Percentiles rank a stretch among this genome's conserved stretches.
Evolutionary conservation across 495 filamentous ascomycete genomes (phyloP).

Genomic region (Podospora pseudocomata): DNA sequence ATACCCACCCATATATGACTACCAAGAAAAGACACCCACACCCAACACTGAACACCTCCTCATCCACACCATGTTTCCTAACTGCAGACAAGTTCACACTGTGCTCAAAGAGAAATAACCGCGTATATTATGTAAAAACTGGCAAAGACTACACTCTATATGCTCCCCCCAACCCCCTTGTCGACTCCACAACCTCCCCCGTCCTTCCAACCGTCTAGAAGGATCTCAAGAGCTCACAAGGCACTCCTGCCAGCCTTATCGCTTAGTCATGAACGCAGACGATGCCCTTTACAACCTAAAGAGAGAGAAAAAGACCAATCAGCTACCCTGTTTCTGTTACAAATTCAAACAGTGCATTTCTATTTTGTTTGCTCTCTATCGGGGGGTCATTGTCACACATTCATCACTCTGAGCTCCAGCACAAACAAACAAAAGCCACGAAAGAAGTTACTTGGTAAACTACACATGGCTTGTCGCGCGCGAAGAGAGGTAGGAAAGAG

Average conservation of each 20-base stretch:
- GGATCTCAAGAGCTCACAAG: background rate
- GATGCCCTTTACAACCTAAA: constrained; percentile 21
- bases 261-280: background rate
- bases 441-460: constrained; percentile 7
- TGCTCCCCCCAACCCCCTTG: background rate
- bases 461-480: constrained; percentile 1
- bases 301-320: constrained; percentile 16
- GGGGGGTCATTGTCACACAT: constrained; percentile 6
- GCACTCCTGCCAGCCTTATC: background rate
- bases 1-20: background rate
- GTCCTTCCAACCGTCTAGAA: background rate
- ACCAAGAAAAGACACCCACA: background rate
- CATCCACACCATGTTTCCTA: background rate
- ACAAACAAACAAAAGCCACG: background rate
- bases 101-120: background rate
- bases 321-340: constrained; percentile 19
- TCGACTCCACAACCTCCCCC: background rate
- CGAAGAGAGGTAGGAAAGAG: constrained; percentile 9
- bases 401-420: constrained; percentile 12
- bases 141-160: background rate
- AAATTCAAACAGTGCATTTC: constrained; percentile 16
- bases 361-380: constrained; percentile 28
- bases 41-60: no score
- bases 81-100: background rate
- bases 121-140: background rate